Percentiles rank a stretch among this genome's conserved stretches.
Conservation (phyloP, 2,329 filamentous ascomycete genomes). For the Westerdykella aurantiaca region DNA sequence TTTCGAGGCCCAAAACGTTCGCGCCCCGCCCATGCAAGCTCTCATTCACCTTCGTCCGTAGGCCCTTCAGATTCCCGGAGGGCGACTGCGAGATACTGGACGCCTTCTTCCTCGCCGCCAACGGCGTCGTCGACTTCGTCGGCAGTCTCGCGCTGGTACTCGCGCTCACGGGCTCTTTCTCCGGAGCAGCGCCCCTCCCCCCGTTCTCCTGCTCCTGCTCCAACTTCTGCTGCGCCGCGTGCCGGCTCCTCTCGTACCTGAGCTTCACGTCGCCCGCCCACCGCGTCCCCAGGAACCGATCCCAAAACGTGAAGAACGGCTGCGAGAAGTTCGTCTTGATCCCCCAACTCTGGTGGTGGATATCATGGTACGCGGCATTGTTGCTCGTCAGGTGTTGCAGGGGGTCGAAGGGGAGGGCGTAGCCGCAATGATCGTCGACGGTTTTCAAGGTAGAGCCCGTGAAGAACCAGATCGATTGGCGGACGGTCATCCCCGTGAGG, state of each 20-base stretch:
- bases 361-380: constrained; percentile 94
- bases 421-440: constrained; percentile 95
- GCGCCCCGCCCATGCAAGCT: constrained; percentile 43
- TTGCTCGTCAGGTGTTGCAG: constrained; percentile 88
- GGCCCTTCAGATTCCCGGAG: constrained; percentile 40
- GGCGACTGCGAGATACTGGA: constrained; percentile 34
- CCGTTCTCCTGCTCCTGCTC: constrained; percentile 44
- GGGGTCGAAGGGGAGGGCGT: constrained; percentile 91
- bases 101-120: constrained; percentile 36
- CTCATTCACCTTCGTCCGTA: constrained; percentile 43
- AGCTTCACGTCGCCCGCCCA: constrained; percentile 62
- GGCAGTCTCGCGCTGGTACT: constrained; percentile 24
- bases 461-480: constrained; percentile 87
- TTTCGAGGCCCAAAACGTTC: constrained; percentile 43
- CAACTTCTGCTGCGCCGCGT: constrained; percentile 52
- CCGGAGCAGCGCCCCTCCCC: constrained; percentile 9
- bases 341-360: constrained; percentile 98
- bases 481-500: constrained; percentile 70
- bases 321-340: constrained; percentile 94
- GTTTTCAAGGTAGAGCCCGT: constrained; percentile 88
- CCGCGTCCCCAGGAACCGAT: constrained; percentile 71
- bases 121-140: constrained; percentile 29
- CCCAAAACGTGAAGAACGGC: constrained; percentile 95
- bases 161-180: constrained; percentile 9
- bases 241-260: constrained; percentile 53